Conservation (phyloP, 2,329 filamentous ascomycete genomes). For the Tothia fuscella region DNA sequence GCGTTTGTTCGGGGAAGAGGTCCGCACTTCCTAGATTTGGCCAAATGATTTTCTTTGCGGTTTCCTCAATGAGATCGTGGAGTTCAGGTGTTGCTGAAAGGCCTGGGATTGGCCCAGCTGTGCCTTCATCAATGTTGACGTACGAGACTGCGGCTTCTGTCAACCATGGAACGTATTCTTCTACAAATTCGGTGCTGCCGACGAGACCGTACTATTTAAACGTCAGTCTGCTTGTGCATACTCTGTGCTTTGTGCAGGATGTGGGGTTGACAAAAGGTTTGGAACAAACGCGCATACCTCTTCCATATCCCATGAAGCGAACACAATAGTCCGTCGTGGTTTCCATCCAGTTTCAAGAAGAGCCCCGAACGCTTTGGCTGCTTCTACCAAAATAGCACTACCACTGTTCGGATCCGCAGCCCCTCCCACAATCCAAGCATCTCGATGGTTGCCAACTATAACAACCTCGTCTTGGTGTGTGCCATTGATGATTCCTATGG, state of each 20-base stretch:
- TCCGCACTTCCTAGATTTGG: constrained; percentile 16
- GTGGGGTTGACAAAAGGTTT: no score
- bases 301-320: constrained; percentile 33
- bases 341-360: constrained; percentile 39
- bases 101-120: constrained; percentile 30
- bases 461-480: constrained; percentile 45
- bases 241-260: no score
- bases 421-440: constrained; percentile 43
- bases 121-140: constrained; percentile 40
- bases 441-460: constrained; percentile 41
- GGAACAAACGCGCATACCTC: no score
- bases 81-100: constrained; percentile 30
- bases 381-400: constrained; percentile 36
- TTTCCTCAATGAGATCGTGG: constrained; percentile 22
- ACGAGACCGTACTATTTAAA: constrained; percentile 28
- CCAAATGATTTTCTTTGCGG: constrained; percentile 31
- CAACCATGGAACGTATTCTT: constrained; percentile 38
- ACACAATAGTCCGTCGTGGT: constrained; percentile 37
- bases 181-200: constrained; percentile 36
- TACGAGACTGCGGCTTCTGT: constrained; percentile 33
- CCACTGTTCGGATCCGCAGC: constrained; percentile 42
- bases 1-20: constrained; percentile 23
- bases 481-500: constrained; percentile 56
- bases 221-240: no score
- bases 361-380: constrained; percentile 38